phyloP scores from a whole-genome alignment of 2,329 filamentous ascomycete genomes.

The Calonectria pseudoreteaudii region DNA sequence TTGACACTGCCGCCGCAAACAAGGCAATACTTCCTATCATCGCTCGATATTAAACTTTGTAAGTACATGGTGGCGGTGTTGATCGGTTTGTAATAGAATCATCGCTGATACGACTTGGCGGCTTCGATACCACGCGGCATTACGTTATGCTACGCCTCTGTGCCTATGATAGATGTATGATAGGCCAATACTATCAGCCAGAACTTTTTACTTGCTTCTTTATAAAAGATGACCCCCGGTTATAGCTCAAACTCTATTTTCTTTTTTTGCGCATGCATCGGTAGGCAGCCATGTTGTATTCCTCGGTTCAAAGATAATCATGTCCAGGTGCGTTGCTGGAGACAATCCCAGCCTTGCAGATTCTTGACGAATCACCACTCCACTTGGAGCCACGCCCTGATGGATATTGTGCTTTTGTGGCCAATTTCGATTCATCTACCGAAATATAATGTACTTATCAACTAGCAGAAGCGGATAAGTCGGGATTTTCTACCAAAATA shows the following conservation, averaged over 20 bases:
- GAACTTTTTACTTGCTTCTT: not conserved
- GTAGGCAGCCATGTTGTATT: not conserved
- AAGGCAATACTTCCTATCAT: not conserved
- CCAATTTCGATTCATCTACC: not conserved
- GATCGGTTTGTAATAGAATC: not conserved
- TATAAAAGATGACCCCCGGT: not conserved
- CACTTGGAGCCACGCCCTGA: not conserved
- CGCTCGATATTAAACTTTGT: not conserved
- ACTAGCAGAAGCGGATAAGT: not conserved
- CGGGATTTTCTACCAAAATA: too few species aligned
- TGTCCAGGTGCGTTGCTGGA: slow-evolving; percentile 18
- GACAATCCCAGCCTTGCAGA: not conserved
- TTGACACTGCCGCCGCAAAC: not conserved
- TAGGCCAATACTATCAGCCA: not conserved
- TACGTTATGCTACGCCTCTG: not conserved
- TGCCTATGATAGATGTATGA: not conserved
- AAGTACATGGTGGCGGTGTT: not conserved
- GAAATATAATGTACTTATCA: not conserved
- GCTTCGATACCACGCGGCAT: not conserved
- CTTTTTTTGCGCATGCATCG: not conserved
- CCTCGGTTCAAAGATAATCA: not conserved
- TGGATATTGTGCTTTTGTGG: not conserved
- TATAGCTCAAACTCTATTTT: not conserved
- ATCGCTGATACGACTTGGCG: not conserved
- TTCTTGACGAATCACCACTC: not conserved